Evolutionary conservation across 345 rosid genomes (phyloP).

Genomic region (Rhodamnia rubescens): DNA sequence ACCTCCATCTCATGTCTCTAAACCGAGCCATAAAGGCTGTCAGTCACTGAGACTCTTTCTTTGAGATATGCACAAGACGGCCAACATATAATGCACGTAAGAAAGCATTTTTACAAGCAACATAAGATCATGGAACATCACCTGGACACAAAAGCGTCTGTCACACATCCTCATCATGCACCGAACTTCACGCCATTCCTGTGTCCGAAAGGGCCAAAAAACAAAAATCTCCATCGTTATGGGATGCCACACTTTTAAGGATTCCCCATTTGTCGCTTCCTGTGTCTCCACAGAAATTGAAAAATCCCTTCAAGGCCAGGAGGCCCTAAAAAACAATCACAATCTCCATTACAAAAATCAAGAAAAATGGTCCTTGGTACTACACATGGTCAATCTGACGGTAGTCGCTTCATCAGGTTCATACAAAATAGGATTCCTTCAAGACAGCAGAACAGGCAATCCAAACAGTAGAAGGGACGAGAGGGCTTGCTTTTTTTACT

Average conservation of each 20-base stretch:
- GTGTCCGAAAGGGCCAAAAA: background rate
- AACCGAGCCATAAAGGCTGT: too few relatives aligned
- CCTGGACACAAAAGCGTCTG: background rate
- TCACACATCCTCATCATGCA: background rate
- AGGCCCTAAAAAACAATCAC: too few relatives aligned
- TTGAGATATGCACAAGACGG: too few relatives aligned
- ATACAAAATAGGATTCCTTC: background rate
- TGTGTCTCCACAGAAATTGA: background rate
- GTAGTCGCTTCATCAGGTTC: background rate
- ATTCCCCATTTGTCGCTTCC: background rate
- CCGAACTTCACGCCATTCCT: background rate
- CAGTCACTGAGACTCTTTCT: too few relatives aligned
- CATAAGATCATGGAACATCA: background rate
- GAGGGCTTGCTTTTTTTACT: background rate
- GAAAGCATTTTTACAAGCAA: background rate
- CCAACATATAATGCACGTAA: background rate
- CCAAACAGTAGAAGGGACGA: background rate
- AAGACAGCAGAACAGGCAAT: background rate
- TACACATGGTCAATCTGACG: background rate
- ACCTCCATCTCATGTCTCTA: too few relatives aligned
- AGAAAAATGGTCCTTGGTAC: background rate
- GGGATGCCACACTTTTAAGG: background rate
- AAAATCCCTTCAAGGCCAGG: too few relatives aligned
- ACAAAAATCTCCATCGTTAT: background rate
- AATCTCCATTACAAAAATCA: background rate